Percentiles rank a stretch among this genome's conserved stretches.
These are phyloP conservation scores for Suhomyces terraborum DNA, from an alignment of 1,139 yeast genomes.

Conservation along the genomic window DNA sequence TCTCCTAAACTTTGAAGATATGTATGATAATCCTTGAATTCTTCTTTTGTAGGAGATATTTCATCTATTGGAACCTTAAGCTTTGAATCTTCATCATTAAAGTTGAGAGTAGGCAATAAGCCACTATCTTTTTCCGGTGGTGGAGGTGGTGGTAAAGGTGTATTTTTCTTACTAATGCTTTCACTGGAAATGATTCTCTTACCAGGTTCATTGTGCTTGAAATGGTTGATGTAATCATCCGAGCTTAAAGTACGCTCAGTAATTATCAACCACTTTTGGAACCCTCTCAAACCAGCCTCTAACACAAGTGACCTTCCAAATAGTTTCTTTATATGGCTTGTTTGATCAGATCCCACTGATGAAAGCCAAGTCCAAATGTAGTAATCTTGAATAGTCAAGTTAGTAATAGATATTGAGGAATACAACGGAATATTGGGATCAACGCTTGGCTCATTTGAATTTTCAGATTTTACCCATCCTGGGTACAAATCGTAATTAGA, in stretches of 20 bases:
- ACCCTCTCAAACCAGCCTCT: conserved; percentile 71
- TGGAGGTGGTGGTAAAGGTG: conserved; percentile 34
- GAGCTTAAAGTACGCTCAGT: conserved; percentile 64
- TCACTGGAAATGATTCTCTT: conserved; percentile 22
- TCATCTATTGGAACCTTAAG: conserved; percentile 5
- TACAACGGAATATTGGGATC: conserved; percentile 39
- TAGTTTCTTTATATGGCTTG: conserved; percentile 59
- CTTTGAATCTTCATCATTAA: conserved; percentile 18
- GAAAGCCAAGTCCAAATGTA: conserved; percentile 92
- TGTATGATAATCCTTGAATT: conserved; percentile 17
- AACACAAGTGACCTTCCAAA: conserved; percentile 82
- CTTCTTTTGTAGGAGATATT: conserved; percentile 10
- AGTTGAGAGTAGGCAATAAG: conserved; percentile 18
- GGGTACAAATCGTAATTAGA: conserved; percentile 43
- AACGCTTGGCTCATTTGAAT: conserved; percentile 30
- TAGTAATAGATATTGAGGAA: conserved; percentile 55
- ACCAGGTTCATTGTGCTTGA: conserved; percentile 18
- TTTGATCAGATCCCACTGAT: conserved; percentile 74
- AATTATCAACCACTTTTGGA: conserved; percentile 80
- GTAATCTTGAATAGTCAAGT: conserved; percentile 80
- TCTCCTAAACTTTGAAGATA: conserved; percentile 17
- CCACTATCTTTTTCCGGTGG: conserved; percentile 28
- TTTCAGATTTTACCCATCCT: conserved; percentile 44
- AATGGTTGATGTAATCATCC: conserved; percentile 39
- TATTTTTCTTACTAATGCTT: conserved; percentile 23